These are phyloP conservation scores for Exophiala sp. DNA, from an alignment of 2,329 filamentous ascomycete species.

Conservation along the genomic window DNA sequence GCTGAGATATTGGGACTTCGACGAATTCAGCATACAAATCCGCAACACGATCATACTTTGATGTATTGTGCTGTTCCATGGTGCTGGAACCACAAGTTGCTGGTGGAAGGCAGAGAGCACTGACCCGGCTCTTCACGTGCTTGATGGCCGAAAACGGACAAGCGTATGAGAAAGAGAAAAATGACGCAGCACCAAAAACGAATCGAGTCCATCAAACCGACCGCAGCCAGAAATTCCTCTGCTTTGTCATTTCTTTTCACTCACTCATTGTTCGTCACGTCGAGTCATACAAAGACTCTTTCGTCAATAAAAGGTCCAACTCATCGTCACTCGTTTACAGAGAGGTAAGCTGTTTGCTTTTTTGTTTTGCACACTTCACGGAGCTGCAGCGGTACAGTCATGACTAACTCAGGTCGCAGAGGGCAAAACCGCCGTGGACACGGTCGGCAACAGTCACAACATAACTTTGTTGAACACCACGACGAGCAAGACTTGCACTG, in stretches of 20 bases:
- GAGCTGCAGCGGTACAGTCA: constrained; percentile 1
- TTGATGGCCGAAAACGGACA: constrained; percentile 2
- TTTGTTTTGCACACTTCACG: not conserved
- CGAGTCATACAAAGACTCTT: constrained; percentile 17
- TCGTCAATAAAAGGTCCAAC: constrained; percentile 13
- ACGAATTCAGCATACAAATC: too few species aligned
- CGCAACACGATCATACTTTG: too few species aligned
- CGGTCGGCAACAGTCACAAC: not conserved
- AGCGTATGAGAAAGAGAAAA: not conserved
- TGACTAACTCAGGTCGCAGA: constrained; percentile 20
- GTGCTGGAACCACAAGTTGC: too few species aligned
- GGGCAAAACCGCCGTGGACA: not conserved
- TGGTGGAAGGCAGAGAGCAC: too few species aligned
- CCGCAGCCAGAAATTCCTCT: constrained; percentile 6
- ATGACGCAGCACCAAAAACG: constrained; percentile 13
- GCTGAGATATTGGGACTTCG: too few species aligned
- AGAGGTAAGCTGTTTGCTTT: constrained; percentile 6
- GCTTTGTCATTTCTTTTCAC: constrained; percentile 17
- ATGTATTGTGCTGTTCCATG: too few species aligned
- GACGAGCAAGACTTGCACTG: constrained; percentile 7
- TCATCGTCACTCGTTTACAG: constrained; percentile 14
- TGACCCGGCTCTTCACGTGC: not conserved
- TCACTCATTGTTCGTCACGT: not conserved
- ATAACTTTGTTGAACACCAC: constrained; percentile 11
- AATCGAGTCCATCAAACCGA: too few species aligned